Percentiles rank a stretch among this genome's conserved stretches.
These are phyloP conservation scores for Magnaporthales sp. DNA, from an alignment of 2,329 filamentous ascomycete genomes.

Conservation along the genomic window DNA sequence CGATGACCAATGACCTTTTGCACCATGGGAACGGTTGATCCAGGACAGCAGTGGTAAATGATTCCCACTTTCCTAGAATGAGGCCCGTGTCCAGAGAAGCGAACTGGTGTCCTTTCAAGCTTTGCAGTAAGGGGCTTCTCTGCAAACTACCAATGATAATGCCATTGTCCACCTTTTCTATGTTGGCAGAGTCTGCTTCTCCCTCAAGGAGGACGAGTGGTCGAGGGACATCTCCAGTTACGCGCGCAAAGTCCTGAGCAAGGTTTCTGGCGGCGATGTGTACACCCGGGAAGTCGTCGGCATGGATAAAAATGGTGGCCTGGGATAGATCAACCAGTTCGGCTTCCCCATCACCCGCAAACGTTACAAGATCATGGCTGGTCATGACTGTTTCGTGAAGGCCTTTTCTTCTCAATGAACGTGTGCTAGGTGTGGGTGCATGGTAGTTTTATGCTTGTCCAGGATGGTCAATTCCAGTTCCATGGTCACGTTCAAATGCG, in stretches of 20 bases:
- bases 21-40: constrained; percentile 16
- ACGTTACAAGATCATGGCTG: not conserved
- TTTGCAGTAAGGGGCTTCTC: constrained; percentile 32
- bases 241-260: not conserved
- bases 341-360: not conserved
- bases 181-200: not conserved
- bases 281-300: not conserved
- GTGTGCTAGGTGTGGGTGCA: not conserved
- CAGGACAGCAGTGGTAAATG: constrained; percentile 38
- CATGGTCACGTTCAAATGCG: not conserved
- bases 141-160: constrained; percentile 45
- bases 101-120: constrained; percentile 30
- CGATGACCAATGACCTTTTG: constrained; percentile 33
- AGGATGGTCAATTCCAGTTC: not conserved
- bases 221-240: not conserved
- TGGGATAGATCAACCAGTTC: not conserved
- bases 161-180: constrained; percentile 16
- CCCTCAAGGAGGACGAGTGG: not conserved
- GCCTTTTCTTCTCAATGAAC: not conserved
- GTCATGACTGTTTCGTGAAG: not conserved
- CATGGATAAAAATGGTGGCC: constrained; percentile 1
- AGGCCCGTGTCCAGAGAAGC: constrained; percentile 34
- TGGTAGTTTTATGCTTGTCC: not conserved
- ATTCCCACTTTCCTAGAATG: constrained; percentile 44
- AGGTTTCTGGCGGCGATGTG: constrained; percentile 1